Percentiles rank a stretch among this genome's conserved stretches.
These are phyloP conservation scores for Vigna trinervia DNA, from an alignment of 306 rosid species.

Conservation along the genomic window DNA sequence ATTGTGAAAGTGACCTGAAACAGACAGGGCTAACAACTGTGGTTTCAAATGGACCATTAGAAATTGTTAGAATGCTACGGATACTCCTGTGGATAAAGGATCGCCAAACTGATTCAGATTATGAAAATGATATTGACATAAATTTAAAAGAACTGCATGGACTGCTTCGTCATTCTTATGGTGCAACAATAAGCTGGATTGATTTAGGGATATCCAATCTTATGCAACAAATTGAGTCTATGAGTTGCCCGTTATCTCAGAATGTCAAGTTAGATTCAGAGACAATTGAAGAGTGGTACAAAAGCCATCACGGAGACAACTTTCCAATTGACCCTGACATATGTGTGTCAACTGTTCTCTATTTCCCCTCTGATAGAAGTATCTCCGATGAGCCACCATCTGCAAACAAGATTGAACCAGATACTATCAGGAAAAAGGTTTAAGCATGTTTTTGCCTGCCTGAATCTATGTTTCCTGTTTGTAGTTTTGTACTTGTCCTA, in stretches of 20 bases:
- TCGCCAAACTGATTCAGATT: constrained; percentile 51
- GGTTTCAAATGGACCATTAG: constrained; percentile 57
- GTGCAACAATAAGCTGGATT: constrained; percentile 65
- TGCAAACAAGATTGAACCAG: constrained; percentile 45
- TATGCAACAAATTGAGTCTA: constrained; percentile 69
- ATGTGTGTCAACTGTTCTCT: constrained; percentile 76
- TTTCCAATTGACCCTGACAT: constrained; percentile 73
- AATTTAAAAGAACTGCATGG: constrained; percentile 68
- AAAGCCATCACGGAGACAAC: constrained; percentile 70
- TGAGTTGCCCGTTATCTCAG: constrained; percentile 50
- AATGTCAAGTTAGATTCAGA: constrained; percentile 57
- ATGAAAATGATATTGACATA: constrained; percentile 57
- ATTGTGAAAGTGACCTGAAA: constrained; percentile 48
- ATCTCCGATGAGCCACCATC: constrained; percentile 53
- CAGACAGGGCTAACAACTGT: constrained; percentile 41
- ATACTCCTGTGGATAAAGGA: constrained; percentile 53
- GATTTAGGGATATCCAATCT: constrained; percentile 71
- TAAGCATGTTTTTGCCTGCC: constrained; percentile 45
- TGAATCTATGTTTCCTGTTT: constrained; percentile 29
- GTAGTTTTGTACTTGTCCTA: constrained; percentile 37
- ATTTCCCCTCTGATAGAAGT: constrained; percentile 72
- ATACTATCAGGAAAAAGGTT: constrained; percentile 47
- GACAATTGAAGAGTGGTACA: constrained; percentile 61
- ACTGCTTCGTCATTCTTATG: constrained; percentile 72
- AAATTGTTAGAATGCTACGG: constrained; percentile 70